Evolutionary conservation across 2,329 filamentous ascomycete species (phyloP), one percentile per base, ranked within the genome.

Genomic region (Helminthosporium solani): DNA sequence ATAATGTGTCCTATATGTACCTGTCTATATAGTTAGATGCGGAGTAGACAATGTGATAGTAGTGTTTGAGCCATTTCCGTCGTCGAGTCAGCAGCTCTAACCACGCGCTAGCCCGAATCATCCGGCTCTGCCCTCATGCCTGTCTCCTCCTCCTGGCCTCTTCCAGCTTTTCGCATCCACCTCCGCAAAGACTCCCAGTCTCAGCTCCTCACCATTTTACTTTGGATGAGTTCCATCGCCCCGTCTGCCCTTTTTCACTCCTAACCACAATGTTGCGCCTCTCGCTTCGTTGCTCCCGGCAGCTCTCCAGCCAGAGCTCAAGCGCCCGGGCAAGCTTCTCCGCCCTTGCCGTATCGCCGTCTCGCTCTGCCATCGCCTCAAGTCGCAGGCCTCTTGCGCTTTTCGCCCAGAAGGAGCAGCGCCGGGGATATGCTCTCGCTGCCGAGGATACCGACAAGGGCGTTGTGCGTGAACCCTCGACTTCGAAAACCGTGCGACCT

Each of bases 191-290:
- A 25, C 35, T n/a, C 35, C 27, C 16, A 56, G 55, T 46, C 40
- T 52, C 50, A 52, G 57, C 55, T 58, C 44, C 25, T n/a, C 43
- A 46, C 46, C 46, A 36, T 27, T 50, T 56, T 50, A 50, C 56
- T 53, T 66, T 67, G 63, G 54, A 68, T 67, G 64, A 38, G 35
- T 38, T 51, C 53, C 54, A 48, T 57, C 53, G 50, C 50, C 44
- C 51, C 28, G 5, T 40, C 53, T 44, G 46, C 42, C 47, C 39
- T n/a, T n/a, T 31, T n/a, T 12, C 14, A 6, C 28, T 31, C 28
- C 42, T 56, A 58, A 56, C 55, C 75, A 79, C 72, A 75, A 90
- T 90, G 86, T 80, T 89, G 79, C 84, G 85, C 75, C 81, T 80
- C 70, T 82, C 84, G 58, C 73, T 88, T 59, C 78, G 79, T 63